Evolutionary conservation across 2,329 filamentous ascomycete genomes (phyloP).

Genomic region (Berkeleyomyces rouxiae): DNA sequence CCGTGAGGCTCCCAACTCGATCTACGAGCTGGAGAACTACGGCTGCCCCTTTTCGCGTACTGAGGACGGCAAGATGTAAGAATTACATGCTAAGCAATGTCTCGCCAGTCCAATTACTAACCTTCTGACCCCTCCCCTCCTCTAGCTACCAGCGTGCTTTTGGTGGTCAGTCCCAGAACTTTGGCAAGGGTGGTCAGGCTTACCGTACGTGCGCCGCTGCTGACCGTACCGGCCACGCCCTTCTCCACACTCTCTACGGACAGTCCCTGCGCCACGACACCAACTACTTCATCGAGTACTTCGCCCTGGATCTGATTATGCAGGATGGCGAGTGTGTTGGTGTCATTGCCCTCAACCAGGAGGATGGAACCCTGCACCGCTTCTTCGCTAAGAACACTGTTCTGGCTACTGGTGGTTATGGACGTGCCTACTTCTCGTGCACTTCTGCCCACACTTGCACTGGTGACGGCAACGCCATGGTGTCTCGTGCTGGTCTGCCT

Average conservation of each 20-base stretch:
- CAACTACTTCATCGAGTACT: constrained; percentile 99
- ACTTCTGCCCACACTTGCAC: constrained; percentile 97
- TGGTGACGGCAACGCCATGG: constrained; percentile 99
- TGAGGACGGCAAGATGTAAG: constrained; percentile 84
- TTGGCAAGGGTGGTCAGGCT: constrained; percentile 89
- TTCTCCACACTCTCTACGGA: constrained; percentile 95
- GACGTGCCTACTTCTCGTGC: constrained; percentile 94
- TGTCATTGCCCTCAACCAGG: constrained; percentile 95
- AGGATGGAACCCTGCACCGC: constrained; percentile 92
- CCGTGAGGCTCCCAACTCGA: constrained; percentile 75
- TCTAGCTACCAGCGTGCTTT: constrained; percentile 88
- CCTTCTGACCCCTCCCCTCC: constrained; percentile 13
- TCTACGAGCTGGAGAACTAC: constrained; percentile 93
- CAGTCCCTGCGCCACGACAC: constrained; percentile 95
- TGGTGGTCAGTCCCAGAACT: constrained; percentile 91
- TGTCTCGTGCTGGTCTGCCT: constrained; percentile 87
- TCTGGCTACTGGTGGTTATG: constrained; percentile 90
- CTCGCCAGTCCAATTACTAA: neutral
- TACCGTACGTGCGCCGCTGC: constrained; percentile 95
- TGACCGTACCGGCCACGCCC: constrained; percentile 90
- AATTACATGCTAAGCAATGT: constrained; percentile 14
- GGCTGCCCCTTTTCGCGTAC: constrained; percentile 94
- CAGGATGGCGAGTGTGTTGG: constrained; percentile 92
- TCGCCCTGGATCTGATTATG: constrained; percentile 93
- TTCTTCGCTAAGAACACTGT: constrained; percentile 97